phyloP scores from a whole-genome alignment of 306 rosid genomes.

The Boehmeria nivea region DNA sequence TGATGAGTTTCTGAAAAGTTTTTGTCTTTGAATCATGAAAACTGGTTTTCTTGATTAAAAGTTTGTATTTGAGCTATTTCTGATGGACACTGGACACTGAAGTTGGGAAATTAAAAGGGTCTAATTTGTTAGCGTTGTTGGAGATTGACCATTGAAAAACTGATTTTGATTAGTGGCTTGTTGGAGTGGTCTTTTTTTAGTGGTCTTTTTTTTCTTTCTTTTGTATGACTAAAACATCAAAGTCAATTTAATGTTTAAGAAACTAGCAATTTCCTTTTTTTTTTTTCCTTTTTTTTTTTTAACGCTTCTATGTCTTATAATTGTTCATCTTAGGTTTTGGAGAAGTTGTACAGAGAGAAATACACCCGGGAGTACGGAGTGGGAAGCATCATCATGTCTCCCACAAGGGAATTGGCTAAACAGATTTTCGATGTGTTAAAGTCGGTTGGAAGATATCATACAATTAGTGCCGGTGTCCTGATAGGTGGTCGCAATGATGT shows the following conservation, averaged over 20 bases:
- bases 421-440: constrained; percentile 74
- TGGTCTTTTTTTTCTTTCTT: background rate
- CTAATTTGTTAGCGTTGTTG: background rate
- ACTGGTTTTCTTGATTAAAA: too few species aligned
- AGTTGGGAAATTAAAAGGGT: background rate
- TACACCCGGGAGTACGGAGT: constrained; percentile 85
- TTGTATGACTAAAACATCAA: background rate
- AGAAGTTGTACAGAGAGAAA: constrained; percentile 69
- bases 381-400: constrained; percentile 80
- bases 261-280: background rate
- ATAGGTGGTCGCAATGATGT: constrained; percentile 89
- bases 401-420: constrained; percentile 81
- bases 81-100: too few species aligned
- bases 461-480: constrained; percentile 86
- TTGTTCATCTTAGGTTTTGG: constrained; percentile 57
- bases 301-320: background rate
- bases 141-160: too few species aligned
- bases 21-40: too few species aligned
- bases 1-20: too few species aligned
- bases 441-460: constrained; percentile 62
- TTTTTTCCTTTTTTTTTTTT: background rate
- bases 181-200: too few species aligned
- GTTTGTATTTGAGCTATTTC: too few species aligned
- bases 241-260: background rate
- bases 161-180: too few species aligned